These are phyloP conservation scores for Acorus gramineus DNA, from an alignment of 106 monocot genomes.

Conservation along the genomic window DNA sequence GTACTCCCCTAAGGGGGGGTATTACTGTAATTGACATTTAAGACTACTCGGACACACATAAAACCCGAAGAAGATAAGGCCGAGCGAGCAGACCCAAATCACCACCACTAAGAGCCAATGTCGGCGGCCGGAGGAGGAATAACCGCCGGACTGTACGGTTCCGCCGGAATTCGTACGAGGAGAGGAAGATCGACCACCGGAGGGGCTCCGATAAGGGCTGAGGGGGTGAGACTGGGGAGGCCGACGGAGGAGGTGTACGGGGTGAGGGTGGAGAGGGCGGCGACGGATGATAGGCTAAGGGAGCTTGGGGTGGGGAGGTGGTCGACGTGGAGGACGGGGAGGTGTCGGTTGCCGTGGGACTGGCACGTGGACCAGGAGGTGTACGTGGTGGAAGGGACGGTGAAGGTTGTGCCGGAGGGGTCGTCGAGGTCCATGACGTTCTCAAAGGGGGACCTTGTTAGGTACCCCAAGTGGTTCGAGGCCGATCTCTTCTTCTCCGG, in stretches of 20 bases:
- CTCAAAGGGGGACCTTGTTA: conserved; percentile 75
- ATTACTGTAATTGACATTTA: too few relatives aligned
- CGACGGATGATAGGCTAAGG: conserved; percentile 30
- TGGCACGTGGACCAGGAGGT: conserved; percentile 98
- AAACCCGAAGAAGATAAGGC: too few relatives aligned
- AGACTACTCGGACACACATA: too few relatives aligned
- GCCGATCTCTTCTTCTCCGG: conserved; percentile 85
- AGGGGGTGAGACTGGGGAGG: conserved; percentile 9
- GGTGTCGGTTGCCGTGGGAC: conserved; percentile 76
- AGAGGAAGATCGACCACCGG: neutral
- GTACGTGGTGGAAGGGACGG: conserved; percentile 75
- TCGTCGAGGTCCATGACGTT: conserved; percentile 65
- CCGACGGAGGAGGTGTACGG: conserved; percentile 80
- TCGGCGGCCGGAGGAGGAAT: too few relatives aligned
- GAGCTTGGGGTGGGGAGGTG: conserved; percentile 44
- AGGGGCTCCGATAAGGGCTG: neutral
- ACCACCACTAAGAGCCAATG: too few relatives aligned
- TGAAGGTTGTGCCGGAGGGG: conserved; percentile 70
- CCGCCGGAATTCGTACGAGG: too few relatives aligned
- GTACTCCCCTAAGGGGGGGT: too few relatives aligned
- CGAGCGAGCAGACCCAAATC: too few relatives aligned
- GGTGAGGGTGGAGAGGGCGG: conserved; percentile 75
- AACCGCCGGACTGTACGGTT: too few relatives aligned
- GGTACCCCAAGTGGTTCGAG: conserved; percentile 93
- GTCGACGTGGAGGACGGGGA: conserved; percentile 78